Base-by-base conservation (phyloP, 177 flowering plant genomes). In the Vitis hybrid region DNA sequence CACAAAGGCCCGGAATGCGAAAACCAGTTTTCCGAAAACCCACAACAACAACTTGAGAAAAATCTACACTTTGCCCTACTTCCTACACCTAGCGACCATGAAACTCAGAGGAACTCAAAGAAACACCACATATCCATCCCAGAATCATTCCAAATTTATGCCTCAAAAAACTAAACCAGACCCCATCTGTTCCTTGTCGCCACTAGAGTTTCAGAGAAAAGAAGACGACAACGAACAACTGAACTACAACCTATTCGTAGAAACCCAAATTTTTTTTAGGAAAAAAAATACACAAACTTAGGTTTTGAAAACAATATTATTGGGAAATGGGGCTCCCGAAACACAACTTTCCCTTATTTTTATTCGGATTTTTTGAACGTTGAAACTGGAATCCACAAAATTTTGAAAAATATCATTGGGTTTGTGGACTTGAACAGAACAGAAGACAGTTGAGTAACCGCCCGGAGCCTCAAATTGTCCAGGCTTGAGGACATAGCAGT, bases 101-200 rank as follows among this genome's bases (percentile, higher is more conserved):
- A 24, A 24, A 24, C 27, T 24, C 27, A 24, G 27, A 2, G 27
- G 27, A 24, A 24, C 27, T 24, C 27, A 24, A 24, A 24, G 27
- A 24, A 24, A 24, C 27, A 24, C 27, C 27, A 24, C 27, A 24
- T 24, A 24, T 24, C 80, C 78, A 69, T 72, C 62, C 32, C 74
- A 30, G 14, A 66, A 6, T 64, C 72, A 35, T 46, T 17, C 65
- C 67, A 27, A 57, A 15, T 55, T 24, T 64, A 46, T 19, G 6
- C 69, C 62, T 58, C 30, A 62, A 48, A 65, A 62, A 40, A 30
- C 24, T 11, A 71, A 72, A 73, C 27, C 27, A 24, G 11, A 60
- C 11, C 11, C 64, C 56, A 35, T 19, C 27, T 24, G 27, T 24
- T 24, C 27, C 27, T 3, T 24, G 27, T 24, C 27, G 27, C 27